Evolutionary conservation across 345 rosid genomes (phyloP).

Genomic region (Dipteronia dyeriana): DNA sequence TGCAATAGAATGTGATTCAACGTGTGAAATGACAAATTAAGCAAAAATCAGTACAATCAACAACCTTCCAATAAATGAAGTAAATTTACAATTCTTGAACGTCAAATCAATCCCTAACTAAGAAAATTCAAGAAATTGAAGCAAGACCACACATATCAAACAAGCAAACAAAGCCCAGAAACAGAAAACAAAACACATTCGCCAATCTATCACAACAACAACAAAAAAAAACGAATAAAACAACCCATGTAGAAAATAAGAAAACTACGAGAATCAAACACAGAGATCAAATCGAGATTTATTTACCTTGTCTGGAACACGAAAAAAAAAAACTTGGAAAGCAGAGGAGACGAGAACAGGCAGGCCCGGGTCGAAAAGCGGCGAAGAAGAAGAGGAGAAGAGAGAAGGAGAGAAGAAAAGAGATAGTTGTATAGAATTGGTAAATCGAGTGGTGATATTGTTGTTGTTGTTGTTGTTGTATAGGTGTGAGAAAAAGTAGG

Average conservation of each 20-base stretch:
- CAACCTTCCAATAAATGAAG: neutral
- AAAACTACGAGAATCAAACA: neutral
- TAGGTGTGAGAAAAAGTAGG: constrained; percentile 14
- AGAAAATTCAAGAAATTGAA: too few relatives aligned
- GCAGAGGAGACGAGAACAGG: neutral
- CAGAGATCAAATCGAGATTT: neutral
- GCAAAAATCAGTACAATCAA: neutral
- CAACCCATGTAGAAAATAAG: neutral
- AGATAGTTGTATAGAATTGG: constrained; percentile 7
- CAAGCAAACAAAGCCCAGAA: neutral
- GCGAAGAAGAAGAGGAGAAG: neutral
- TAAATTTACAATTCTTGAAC: neutral
- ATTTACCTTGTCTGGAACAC: neutral
- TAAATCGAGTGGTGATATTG: constrained; percentile 9
- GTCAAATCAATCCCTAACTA: constrained; percentile 4
- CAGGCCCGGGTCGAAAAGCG: neutral
- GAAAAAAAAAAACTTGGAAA: too few relatives aligned
- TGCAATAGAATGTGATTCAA: neutral
- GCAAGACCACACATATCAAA: constrained; percentile 4
- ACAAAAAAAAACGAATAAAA: neutral
- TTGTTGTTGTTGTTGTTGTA: neutral
- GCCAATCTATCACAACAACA: neutral
- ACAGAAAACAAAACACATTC: constrained; percentile 1
- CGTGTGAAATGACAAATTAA: neutral
- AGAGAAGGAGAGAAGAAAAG: constrained; percentile 19